phyloP scores from a whole-genome alignment of 345 rosid genomes.

The Hibiscus mutabilis region DNA sequence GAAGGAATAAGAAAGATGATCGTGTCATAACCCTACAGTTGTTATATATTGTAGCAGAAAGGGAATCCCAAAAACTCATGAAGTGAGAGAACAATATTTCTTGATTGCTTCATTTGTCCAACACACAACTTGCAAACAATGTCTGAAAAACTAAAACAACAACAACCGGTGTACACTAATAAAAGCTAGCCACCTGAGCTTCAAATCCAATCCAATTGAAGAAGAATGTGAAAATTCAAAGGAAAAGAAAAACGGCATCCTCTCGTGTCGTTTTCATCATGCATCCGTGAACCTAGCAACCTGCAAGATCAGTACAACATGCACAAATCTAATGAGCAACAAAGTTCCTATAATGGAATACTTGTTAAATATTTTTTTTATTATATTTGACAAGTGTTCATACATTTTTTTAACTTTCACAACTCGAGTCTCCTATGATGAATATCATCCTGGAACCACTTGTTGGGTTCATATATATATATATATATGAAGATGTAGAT shows the following conservation, averaged over 20 bases:
- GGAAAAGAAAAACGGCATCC: slow-evolving; percentile 34
- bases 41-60: background rate
- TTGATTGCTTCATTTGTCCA: background rate
- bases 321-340: slow-evolving; percentile 6
- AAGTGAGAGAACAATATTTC: background rate
- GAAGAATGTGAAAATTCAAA: background rate
- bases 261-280: slow-evolving; percentile 42
- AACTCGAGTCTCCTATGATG: too few relatives aligned
- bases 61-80: too few relatives aligned
- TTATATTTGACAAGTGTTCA: too few relatives aligned
- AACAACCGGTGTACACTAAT: background rate
- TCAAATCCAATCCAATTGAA: slow-evolving; percentile 4
- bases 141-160: background rate
- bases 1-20: too few relatives aligned
- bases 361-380: too few relatives aligned
- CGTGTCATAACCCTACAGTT: too few relatives aligned
- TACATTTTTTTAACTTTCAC: too few relatives aligned
- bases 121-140: background rate
- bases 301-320: slow-evolving; percentile 22
- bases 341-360: too few relatives aligned
- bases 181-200: background rate
- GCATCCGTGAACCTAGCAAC: slow-evolving; percentile 19
- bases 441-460: too few relatives aligned
- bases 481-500: too few relatives aligned
- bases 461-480: too few relatives aligned